These are phyloP conservation scores for Lophium mytilinum DNA, from an alignment of 495 filamentous ascomycete species.

Conservation along the genomic window DNA sequence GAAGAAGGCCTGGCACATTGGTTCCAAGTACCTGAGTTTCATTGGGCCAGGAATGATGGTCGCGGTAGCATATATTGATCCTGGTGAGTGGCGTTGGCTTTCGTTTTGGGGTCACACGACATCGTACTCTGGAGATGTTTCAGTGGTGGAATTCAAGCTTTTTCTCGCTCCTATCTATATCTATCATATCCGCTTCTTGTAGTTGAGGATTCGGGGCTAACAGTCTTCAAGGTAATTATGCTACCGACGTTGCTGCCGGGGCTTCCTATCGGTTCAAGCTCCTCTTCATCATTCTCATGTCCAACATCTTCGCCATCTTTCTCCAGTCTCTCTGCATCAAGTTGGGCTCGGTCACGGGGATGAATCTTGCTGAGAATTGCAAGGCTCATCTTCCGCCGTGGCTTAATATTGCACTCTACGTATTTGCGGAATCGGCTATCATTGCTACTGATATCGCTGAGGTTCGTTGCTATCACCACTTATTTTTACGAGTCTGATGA, in stretches of 20 bases:
- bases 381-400: constrained; percentile 66
- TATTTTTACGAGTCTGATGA: background rate
- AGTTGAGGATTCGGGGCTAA: constrained; percentile 4
- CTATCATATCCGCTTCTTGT: too few species aligned
- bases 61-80: constrained; percentile 72
- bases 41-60: constrained; percentile 83
- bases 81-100: constrained; percentile 40
- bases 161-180: too few species aligned
- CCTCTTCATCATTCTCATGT: constrained; percentile 73
- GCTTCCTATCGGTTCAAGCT: constrained; percentile 44
- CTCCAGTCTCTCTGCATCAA: constrained; percentile 77
- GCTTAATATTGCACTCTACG: constrained; percentile 66
- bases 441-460: constrained; percentile 89
- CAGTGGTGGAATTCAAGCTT: background rate
- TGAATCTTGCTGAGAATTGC: constrained; percentile 74
- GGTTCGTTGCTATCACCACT: constrained; percentile 27
- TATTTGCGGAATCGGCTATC: constrained; percentile 71
- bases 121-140: background rate
- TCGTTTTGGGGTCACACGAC: background rate
- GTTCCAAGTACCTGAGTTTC: constrained; percentile 65
- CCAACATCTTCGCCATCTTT: constrained; percentile 78
- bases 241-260: constrained; percentile 66
- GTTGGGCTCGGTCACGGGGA: constrained; percentile 74
- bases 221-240: constrained; percentile 52
- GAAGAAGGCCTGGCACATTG: constrained; percentile 27